These are phyloP conservation scores for Xanthoconium separans DNA, from an alignment of 1,284 basidiomycete genomes.

Conservation along the genomic window DNA sequence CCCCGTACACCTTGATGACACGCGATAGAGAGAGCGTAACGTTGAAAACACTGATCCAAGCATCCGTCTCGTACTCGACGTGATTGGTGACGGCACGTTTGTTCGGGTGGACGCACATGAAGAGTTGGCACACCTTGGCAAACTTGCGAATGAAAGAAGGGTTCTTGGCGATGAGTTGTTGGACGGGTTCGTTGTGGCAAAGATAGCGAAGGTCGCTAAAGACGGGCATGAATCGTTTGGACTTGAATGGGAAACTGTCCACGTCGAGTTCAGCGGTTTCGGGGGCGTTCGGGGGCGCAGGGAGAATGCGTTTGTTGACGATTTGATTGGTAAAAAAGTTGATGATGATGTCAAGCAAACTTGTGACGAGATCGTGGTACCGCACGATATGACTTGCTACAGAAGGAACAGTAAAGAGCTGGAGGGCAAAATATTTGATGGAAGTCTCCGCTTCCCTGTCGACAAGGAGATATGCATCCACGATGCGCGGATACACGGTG, in stretches of 20 bases:
- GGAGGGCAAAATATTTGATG: conserved; percentile 88
- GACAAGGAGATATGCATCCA: conserved; percentile 87
- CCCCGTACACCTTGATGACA: conserved; percentile 82
- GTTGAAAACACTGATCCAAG: conserved; percentile 93
- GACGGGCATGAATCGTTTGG: conserved; percentile 90
- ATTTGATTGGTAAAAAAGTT: conserved; percentile 91
- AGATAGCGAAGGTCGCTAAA: conserved; percentile 83
- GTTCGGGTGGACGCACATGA: conserved; percentile 90
- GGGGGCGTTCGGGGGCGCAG: conserved; percentile 35
- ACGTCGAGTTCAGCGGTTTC: conserved; percentile 57
- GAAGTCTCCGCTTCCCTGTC: conserved; percentile 93
- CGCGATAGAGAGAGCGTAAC: conserved; percentile 86
- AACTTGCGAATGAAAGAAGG: conserved; percentile 52
- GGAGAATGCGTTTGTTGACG: conserved; percentile 59
- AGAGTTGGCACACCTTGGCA: conserved; percentile 73
- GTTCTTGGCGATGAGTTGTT: conserved; percentile 69
- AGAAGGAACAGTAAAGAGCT: conserved; percentile 87
- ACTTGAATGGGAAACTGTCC: conserved; percentile 84
- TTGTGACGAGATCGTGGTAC: conserved; percentile 73
- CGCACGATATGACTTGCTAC: conserved; percentile 77
- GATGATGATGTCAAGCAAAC: conserved; percentile 78
- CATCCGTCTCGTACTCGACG: conserved; percentile 92
- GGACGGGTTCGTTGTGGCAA: conserved; percentile 75
- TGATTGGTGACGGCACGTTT: conserved; percentile 80
- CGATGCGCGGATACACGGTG: conserved; percentile 80